phyloP scores from a whole-genome alignment of 768 basidiomycete species.

The Russula dissimulans region DNA sequence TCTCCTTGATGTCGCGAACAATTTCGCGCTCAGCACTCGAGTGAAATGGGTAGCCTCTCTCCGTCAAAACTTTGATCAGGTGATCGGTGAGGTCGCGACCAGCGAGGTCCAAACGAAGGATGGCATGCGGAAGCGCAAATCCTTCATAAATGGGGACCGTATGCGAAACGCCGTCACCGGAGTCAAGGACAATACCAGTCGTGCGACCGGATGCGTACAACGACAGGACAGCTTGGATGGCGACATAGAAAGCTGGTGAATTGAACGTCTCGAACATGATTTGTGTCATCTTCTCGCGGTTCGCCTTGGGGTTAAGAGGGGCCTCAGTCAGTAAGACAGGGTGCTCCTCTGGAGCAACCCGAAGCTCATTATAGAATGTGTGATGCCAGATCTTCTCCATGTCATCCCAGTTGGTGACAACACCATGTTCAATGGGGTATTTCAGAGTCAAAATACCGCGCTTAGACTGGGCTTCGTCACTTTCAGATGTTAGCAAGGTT shows the following conservation, averaged over 20 bases:
- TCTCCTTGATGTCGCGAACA: not conserved
- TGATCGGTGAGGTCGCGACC: not conserved
- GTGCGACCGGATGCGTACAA: constrained; percentile 91
- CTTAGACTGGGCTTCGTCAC: constrained; percentile 62
- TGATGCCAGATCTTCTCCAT: constrained; percentile 99
- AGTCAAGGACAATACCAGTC: constrained; percentile 41
- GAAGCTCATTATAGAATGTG: constrained; percentile 35
- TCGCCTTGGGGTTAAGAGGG: constrained; percentile 63
- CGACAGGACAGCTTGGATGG: constrained; percentile 31
- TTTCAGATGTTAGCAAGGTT: constrained; percentile 22
- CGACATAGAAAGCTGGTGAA: constrained; percentile 57
- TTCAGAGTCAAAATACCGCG: not conserved
- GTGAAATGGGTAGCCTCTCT: not conserved
- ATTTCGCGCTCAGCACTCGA: not conserved
- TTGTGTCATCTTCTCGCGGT: constrained; percentile 67
- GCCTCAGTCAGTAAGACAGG: constrained; percentile 63
- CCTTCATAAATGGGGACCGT: not conserved
- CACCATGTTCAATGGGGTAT: not conserved
- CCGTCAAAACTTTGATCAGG: not conserved
- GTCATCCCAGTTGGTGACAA: constrained; percentile 82
- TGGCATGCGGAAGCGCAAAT: not conserved
- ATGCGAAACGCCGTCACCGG: constrained; percentile 8
- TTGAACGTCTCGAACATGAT: constrained; percentile 77
- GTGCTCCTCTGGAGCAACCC: constrained; percentile 69
- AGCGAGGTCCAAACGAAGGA: not conserved